Percentiles rank a stretch among this genome's conserved stretches.
phyloP scores from a whole-genome alignment of 176 grass and related monocot species.

The Eremochloa ophiuroides region DNA sequence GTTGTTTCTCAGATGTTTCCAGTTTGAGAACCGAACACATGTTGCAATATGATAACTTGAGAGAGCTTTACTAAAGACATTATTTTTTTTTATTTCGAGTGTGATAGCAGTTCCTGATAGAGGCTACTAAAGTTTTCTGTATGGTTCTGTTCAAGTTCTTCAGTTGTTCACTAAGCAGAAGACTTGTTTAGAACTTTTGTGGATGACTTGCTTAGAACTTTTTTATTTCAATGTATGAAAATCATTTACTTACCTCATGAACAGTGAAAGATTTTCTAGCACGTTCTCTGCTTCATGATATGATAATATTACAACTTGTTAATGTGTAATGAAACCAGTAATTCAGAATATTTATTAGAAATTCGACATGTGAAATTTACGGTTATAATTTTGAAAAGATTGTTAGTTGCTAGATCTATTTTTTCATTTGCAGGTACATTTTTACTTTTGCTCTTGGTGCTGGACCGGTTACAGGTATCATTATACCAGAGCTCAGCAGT shows the following conservation, averaged over 20 bases:
- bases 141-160: neutral
- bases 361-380: neutral
- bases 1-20: neutral
- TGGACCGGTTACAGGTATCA: constrained; percentile 90
- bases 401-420: constrained; percentile 9
- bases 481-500: constrained; percentile 91
- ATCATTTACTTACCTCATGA: neutral
- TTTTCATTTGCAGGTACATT: constrained; percentile 78
- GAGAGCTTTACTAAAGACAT: neutral
- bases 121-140: neutral
- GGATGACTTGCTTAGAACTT: neutral
- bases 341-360: constrained; percentile 11
- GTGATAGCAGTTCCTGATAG: neutral
- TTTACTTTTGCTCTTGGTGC: constrained; percentile 90
- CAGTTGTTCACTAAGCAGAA: neutral
- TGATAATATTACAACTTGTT: neutral
- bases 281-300: neutral
- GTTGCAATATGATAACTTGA: constrained; percentile 2
- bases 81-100: constrained; percentile 20
- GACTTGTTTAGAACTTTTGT: neutral
- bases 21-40: neutral
- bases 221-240: neutral
- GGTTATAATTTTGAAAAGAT: neutral
- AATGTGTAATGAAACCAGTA: neutral
- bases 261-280: neutral